Evolutionary conservation across 106 monocot genomes (phyloP), one percentile per base, ranked within the genome.

Genomic region (Apostasia shenzhenica): DNA sequence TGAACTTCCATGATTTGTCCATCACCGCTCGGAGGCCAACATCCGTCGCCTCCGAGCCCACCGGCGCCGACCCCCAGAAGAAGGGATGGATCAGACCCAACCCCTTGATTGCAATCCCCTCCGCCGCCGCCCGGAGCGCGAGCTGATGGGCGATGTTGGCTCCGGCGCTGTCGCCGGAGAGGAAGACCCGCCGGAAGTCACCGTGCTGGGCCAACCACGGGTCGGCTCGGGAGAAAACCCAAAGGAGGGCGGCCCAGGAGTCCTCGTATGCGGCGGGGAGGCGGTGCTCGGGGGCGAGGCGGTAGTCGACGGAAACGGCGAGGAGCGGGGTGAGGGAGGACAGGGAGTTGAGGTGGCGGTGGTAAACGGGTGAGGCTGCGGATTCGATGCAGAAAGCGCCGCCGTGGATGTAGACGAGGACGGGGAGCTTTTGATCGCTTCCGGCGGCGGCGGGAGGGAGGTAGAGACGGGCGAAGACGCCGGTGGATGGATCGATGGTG

Each of bases 221-320:
- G 50, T 67, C 67, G 38, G 54, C 41, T 5, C 3, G 1, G 55
- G 55, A 42, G 65, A 12, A 13, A 8, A 26, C 44, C 65, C 46
- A 65, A 9, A 5, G 65, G 65, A 48, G 12, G 10, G 65, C 65
- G 1, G 38, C 65, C 65, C 65, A 65, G 65, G 38, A 67, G 61
- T 79, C 79, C 14, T 79, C 79, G 63, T 79, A 73, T 10, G 73
- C 54, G 44, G 68, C 73, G 8, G 79, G 79, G 61, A 11, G 73
- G 14, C 3, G 62, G 69, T 80, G 70, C 66, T 76, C 75, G 26
- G 75, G 75, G 44, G 80, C 80, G 44, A 50, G 67, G 51, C 67
- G 52, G 67, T 67, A 67, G 8, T 67, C 51, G 50, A 67, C 67
- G 38, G 67, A 67, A 37, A 67, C 40, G 8, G 47, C 45, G 10